These are phyloP conservation scores for Plasmodium ovale DNA, from an alignment of 169 alveolate genomes.

Conservation along the genomic window DNA sequence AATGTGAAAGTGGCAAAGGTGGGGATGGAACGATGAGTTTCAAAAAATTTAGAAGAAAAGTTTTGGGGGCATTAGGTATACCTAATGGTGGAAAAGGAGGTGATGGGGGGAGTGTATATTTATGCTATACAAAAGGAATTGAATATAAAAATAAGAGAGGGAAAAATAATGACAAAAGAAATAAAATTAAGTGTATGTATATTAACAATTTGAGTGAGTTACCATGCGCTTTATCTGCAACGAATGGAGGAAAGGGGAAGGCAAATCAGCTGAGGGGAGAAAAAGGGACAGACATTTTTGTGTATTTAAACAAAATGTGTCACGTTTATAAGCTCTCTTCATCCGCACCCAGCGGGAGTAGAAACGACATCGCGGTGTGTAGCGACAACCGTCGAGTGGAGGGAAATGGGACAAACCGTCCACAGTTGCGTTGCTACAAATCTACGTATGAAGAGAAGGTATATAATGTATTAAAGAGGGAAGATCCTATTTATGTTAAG, in stretches of 20 bases:
- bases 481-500: conserved; percentile 67
- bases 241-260: conserved; percentile 47
- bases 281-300: conserved; percentile 39
- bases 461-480: conserved; percentile 42
- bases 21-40: conserved; percentile 67
- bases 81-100: conserved; percentile 78
- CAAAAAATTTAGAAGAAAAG: conserved; percentile 55
- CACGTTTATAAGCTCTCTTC: conserved; percentile 38
- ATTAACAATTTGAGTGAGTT: conserved; percentile 41
- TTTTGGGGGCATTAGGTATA: conserved; percentile 56
- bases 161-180: conserved; percentile 14
- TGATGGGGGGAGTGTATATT: conserved; percentile 57
- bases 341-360: background rate
- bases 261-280: conserved; percentile 66
- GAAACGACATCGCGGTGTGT: background rate
- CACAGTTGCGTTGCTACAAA: background rate
- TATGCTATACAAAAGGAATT: conserved; percentile 29
- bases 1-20: conserved; percentile 64
- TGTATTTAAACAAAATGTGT: conserved; percentile 50
- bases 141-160: background rate
- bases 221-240: conserved; percentile 41
- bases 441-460: conserved; percentile 45
- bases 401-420: background rate
- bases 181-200: conserved; percentile 40
- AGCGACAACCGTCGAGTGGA: background rate